Evolutionary conservation across 352 stramenopile genomes (phyloP), one percentile per base, ranked within the genome.

Genomic region (Phytophthora megakarya): DNA sequence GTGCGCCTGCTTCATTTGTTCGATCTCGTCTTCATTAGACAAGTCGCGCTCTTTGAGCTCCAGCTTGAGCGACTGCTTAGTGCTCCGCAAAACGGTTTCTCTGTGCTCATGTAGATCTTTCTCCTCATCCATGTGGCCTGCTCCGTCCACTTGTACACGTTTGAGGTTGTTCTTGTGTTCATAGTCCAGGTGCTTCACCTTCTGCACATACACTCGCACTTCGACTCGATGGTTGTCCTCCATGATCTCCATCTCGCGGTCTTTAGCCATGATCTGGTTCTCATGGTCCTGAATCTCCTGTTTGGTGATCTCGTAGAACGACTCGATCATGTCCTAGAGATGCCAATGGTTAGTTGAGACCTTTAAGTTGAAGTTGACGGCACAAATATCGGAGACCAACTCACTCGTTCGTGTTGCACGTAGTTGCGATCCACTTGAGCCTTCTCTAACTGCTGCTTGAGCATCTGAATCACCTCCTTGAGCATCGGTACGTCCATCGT

Each of bases 211-310:
- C 59, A 98, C 86, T 18, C 81, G 83, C 62, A 98, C 78, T 65
- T 98, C 92, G 6, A 98, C 88, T 53, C 89, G 84, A 68, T 98
- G 95, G 70, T 98, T 98, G 51, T 98, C 92, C 70, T 98, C 94
- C 86, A 98, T 96, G 50, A 97, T 83, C 78, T 98, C 92, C 89
- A 98, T 98, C 61, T 98, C 94, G 18, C 92, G 87, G 60, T 98
- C 95, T 66, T 98, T 98, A 3, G 82, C 65, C 68, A 95, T 86
- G 56, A 98, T 95, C 40, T 94, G 75, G 68, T 97, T 89, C 67
- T 98, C 89, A 47, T 96, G 75, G 43, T 98, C 87, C 54, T 84
- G 55, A n/a, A 97, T 90, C 59, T 98, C 95, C 26, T 90, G 78
- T 70, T 91, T 93, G n/a, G 88, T 97, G 62, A 97, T 96, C 56